Conservation (phyloP, 805 yeast species). For the Yarrowia osloensis region DNA sequence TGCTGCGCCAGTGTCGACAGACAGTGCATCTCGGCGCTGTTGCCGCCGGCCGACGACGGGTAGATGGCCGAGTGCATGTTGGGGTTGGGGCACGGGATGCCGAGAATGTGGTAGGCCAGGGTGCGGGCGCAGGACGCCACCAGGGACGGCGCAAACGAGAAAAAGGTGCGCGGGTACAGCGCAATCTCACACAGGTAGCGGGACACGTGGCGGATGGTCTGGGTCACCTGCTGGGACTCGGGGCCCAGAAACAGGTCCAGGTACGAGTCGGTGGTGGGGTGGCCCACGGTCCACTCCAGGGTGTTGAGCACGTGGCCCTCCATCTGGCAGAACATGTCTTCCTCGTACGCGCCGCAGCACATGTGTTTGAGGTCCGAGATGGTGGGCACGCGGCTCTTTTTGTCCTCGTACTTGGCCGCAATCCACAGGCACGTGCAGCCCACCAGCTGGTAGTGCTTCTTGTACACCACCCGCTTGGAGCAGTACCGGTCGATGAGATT, state of each 20-base stretch:
- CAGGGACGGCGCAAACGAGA: constrained; percentile 6
- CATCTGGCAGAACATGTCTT: constrained; percentile 68
- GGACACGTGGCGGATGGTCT: constrained; percentile 39
- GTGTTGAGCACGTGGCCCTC: constrained; percentile 72
- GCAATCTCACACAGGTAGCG: constrained; percentile 46
- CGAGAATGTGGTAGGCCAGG: constrained; percentile 36
- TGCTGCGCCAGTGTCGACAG: constrained; percentile 43
- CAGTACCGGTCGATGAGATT: constrained; percentile 88
- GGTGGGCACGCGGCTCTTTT: constrained; percentile 73
- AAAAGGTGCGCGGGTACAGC: constrained; percentile 39
- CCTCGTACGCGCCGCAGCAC: constrained; percentile 67
- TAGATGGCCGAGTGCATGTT: constrained; percentile 22
- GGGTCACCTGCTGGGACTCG: constrained; percentile 33
- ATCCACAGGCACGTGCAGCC: constrained; percentile 93
- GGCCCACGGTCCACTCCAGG: constrained; percentile 70
- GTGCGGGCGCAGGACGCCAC: constrained; percentile 21
- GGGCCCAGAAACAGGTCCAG: constrained; percentile 39
- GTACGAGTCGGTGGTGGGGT: constrained; percentile 58
- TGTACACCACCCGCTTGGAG: constrained; percentile 78
- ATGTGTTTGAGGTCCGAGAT: constrained; percentile 68
- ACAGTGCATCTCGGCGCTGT: constrained; percentile 39
- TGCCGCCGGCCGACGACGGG: background rate
- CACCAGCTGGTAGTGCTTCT: constrained; percentile 85
- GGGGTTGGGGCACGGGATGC: constrained; percentile 33
- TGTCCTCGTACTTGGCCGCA: constrained; percentile 80